Conservation (phyloP, 2,329 filamentous ascomycete species). For the Fusarium anthophilum region DNA sequence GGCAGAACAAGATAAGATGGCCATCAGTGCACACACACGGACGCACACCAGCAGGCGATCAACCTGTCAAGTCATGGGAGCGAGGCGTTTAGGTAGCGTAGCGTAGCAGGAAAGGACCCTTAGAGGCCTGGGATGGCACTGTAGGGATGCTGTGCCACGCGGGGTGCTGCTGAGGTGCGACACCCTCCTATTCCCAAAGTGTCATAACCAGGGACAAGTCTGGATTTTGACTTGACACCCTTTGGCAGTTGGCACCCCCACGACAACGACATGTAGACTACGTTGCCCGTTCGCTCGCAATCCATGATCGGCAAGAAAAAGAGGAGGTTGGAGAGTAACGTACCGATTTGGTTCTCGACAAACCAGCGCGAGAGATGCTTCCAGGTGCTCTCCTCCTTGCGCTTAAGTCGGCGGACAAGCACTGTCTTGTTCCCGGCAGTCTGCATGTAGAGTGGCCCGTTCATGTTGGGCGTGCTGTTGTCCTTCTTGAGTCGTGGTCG, state of each 20-base stretch:
- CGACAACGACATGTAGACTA: not conserved
- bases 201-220: slow-evolving; percentile 11
- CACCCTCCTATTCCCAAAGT: slow-evolving; percentile 16
- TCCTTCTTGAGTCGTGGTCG: slow-evolving; percentile 45
- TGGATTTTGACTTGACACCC: slow-evolving; percentile 20
- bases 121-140: slow-evolving; percentile 15
- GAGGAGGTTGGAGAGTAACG: slow-evolving; percentile 45
- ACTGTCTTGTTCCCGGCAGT: slow-evolving; percentile 61
- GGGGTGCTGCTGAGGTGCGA: slow-evolving; percentile 33
- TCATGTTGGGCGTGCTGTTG: slow-evolving; percentile 56
- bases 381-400: slow-evolving; percentile 69
- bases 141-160: slow-evolving; percentile 38
- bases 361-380: slow-evolving; percentile 74
- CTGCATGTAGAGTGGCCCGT: slow-evolving; percentile 68
- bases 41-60: slow-evolving; percentile 10
- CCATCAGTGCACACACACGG: slow-evolving; percentile 14
- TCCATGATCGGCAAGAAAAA: slow-evolving; percentile 2
- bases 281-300: slow-evolving; percentile 5
- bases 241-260: slow-evolving; percentile 13
- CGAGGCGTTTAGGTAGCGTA: slow-evolving; percentile 23
- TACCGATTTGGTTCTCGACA: slow-evolving; percentile 84
- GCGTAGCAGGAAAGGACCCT: slow-evolving; percentile 21
- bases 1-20: not conserved
- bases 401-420: slow-evolving; percentile 65
- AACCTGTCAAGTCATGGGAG: slow-evolving; percentile 27